Conservation (phyloP, 2,329 filamentous ascomycete genomes). For the Stemphylium beticola region DNA sequence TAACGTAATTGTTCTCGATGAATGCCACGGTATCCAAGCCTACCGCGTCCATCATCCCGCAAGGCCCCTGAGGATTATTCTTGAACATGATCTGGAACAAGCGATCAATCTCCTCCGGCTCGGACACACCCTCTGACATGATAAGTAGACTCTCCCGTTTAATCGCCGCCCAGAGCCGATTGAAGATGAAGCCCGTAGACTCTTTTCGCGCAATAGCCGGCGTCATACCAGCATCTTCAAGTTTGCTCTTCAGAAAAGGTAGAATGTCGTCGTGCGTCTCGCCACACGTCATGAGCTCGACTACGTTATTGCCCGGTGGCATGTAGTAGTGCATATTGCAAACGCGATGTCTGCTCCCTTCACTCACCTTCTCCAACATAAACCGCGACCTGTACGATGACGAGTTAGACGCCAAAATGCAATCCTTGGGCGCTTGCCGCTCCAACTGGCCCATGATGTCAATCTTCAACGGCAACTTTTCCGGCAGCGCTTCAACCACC, state of each 20-base stretch:
- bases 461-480: conserved; percentile 58
- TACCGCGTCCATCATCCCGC: conserved; percentile 57
- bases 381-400: conserved; percentile 60
- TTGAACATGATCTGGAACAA: conserved; percentile 54
- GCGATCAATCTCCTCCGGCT: conserved; percentile 58
- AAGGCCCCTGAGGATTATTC: conserved; percentile 40
- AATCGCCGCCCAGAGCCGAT: conserved; percentile 63
- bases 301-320: conserved; percentile 51
- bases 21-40: conserved; percentile 61
- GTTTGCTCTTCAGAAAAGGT: conserved; percentile 53
- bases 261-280: conserved; percentile 54
- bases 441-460: conserved; percentile 57
- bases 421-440: conserved; percentile 51
- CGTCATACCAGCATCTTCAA: conserved; percentile 50
- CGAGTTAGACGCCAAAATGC: conserved; percentile 59
- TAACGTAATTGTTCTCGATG: conserved; percentile 61
- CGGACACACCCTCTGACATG: conserved; percentile 57
- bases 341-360: conserved; percentile 36
- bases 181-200: conserved; percentile 62
- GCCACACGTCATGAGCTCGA: conserved; percentile 63
- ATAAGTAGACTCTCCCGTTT: conserved; percentile 60
- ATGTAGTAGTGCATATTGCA: conserved; percentile 61
- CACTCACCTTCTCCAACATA: conserved; percentile 55
- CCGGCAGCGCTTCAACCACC: conserved; percentile 62
- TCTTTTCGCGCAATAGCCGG: conserved; percentile 56